Evolutionary conservation across 2,329 filamentous ascomycete genomes (phyloP), one percentile per base, ranked within the genome.

Genomic region (Botrytis sinoallii): DNA sequence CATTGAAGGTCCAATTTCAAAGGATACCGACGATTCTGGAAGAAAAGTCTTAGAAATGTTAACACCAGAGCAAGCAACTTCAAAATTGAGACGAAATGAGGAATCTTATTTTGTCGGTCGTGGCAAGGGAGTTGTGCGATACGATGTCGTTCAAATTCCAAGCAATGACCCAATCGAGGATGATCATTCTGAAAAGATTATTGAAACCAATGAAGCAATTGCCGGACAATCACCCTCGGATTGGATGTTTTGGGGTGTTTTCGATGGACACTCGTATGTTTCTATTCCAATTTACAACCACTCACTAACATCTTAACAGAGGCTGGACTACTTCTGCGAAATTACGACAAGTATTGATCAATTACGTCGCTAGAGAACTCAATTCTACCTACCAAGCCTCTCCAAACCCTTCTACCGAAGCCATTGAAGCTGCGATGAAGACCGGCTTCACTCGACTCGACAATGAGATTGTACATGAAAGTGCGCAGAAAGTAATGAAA

Each of bases 201-300:
- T 99, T 65, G 93, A 98, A 83, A 14, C 92, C 93, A 7, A 87
- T 32, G 66, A 88, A 71, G 86, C 85, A 71, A 86, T 85, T 85
- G 88, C 73, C 57, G 86, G 83, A 79, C 79, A 86, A 87, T 25
- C 86, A 29, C 90, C 86, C 74, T 93, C 89, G 75, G 97, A 99
- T 83, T 99, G 96, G 96, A 98, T 98, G 94, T 99, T 99, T 83
- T 99, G 97, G 96, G 96, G 95, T 74, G 95, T 99, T 29, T 99
- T 98, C 83, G 96, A 99, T 81, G 96, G 96, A 0, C 96, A 99
- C 83, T 93, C 93, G 93, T 95, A 88, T 88, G 75, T 70, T 18
- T 48, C 14, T 35, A 9, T 35, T 35, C 8, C 10, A 44, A 35
- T 2, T 7, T 18, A n/a, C 7, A 18, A 32, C 20, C 22, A 35